phyloP scores from a whole-genome alignment of 2,329 filamentous ascomycete genomes.

The Rhexocercosporidium sp. region DNA sequence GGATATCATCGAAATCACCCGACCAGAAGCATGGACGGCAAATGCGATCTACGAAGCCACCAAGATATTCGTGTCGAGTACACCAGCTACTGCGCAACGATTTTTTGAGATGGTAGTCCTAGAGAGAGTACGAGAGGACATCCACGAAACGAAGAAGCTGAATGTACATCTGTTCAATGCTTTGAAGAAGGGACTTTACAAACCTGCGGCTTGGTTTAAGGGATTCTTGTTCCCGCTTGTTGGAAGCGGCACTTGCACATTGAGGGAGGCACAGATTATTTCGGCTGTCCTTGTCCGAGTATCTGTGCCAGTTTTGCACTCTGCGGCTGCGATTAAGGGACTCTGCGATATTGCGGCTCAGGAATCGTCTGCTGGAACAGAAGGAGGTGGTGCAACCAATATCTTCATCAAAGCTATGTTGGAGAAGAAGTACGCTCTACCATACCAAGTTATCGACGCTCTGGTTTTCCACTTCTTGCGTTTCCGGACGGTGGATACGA shows the following conservation, averaged over 20 bases:
- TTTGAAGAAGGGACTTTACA: slow-evolving; percentile 90
- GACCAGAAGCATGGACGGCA: slow-evolving; percentile 75
- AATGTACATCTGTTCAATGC: slow-evolving; percentile 96
- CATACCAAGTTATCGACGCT: slow-evolving; percentile 92
- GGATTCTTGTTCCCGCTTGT: slow-evolving; percentile 92
- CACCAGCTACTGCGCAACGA: slow-evolving; percentile 77
- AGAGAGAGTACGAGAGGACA: slow-evolving; percentile 90
- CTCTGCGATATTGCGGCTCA: slow-evolving; percentile 94
- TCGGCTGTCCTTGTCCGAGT: slow-evolving; percentile 84
- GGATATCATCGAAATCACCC: slow-evolving; percentile 82
- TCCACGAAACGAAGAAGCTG: slow-evolving; percentile 90
- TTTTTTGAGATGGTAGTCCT: slow-evolving; percentile 89
- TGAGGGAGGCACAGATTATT: slow-evolving; percentile 91
- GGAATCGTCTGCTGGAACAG: slow-evolving; percentile 80
- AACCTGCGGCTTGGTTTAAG: slow-evolving; percentile 96
- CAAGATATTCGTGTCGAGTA: slow-evolving; percentile 87
- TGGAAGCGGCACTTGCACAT: slow-evolving; percentile 82
- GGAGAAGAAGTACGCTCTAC: slow-evolving; percentile 96
- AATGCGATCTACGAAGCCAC: slow-evolving; percentile 90
- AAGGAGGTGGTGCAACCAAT: slow-evolving; percentile 90
- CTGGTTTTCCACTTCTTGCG: slow-evolving; percentile 96
- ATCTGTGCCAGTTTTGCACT: slow-evolving; percentile 89
- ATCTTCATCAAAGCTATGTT: slow-evolving; percentile 92
- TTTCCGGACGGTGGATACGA: slow-evolving; percentile 74
- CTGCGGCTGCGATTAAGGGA: slow-evolving; percentile 86